phyloP scores from a whole-genome alignment of 139 green algal species.

The Chlorella sorokiniana region DNA sequence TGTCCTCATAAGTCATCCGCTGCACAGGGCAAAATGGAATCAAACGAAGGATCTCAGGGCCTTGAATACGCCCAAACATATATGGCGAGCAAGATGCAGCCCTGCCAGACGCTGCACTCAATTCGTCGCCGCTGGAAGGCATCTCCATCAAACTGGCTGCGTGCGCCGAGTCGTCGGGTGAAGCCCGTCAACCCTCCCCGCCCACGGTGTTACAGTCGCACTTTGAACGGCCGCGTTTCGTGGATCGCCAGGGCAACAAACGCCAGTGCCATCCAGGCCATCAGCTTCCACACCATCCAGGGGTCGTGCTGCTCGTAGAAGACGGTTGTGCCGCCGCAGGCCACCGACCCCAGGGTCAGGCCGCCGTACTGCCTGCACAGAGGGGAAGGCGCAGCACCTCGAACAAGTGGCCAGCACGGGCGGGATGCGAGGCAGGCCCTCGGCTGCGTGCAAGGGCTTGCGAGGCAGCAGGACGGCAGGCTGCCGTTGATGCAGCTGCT shows the following conservation, averaged over 20 bases:
- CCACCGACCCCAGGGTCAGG: slow-evolving; percentile 6
- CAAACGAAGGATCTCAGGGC: not conserved
- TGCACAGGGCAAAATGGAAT: not conserved
- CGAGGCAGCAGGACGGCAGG: too few relatives aligned
- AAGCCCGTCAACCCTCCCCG: too few relatives aligned
- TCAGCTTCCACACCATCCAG: slow-evolving; percentile 11
- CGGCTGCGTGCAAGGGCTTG: too few relatives aligned
- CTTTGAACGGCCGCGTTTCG: slow-evolving; percentile 30
- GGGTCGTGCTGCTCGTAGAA: slow-evolving; percentile 33
- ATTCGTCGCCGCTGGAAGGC: too few relatives aligned
- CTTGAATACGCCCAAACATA: not conserved
- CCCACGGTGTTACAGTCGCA: too few relatives aligned
- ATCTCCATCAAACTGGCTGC: too few relatives aligned
- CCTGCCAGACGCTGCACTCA: too few relatives aligned
- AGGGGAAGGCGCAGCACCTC: not conserved
- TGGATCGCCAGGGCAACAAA: slow-evolving; percentile 21
- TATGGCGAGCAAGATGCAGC: not conserved
- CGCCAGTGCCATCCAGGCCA: slow-evolving; percentile 15
- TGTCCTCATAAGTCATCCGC: slow-evolving; percentile 31
- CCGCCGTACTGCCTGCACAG: slow-evolving; percentile 31
- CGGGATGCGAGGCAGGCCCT: too few relatives aligned
- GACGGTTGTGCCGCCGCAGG: slow-evolving; percentile 5
- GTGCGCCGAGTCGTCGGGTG: too few relatives aligned
- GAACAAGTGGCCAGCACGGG: not conserved
- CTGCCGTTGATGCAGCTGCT: too few relatives aligned